Conservation (phyloP, 2,329 filamentous ascomycete species). For the Nemania diffusa region DNA sequence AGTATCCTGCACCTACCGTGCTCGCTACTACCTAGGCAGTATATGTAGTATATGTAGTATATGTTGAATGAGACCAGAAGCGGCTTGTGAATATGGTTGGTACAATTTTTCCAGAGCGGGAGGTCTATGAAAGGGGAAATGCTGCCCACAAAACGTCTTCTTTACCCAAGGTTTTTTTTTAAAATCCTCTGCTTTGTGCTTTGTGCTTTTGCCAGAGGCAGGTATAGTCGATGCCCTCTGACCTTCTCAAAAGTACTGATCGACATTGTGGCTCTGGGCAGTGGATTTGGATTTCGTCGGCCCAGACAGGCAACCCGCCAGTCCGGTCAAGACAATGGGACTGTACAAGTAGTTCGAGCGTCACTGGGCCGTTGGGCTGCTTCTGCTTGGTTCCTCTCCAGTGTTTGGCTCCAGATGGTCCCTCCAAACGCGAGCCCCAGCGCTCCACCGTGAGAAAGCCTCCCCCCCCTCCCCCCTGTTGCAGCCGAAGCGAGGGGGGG, state of each 20-base stretch:
- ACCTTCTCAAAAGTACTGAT: constrained; percentile 1
- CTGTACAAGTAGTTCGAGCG: constrained; percentile 21
- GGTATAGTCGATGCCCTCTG: not conserved
- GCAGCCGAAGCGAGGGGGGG: constrained; percentile 34
- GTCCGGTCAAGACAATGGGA: constrained; percentile 17
- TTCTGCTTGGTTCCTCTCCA: constrained; percentile 22
- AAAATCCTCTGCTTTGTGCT: not conserved
- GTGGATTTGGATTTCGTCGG: constrained; percentile 30
- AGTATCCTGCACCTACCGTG: not conserved
- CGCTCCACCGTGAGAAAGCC: constrained; percentile 24
- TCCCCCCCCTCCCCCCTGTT: constrained; percentile 7
- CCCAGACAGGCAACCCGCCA: constrained; percentile 34
- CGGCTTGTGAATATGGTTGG: not conserved
- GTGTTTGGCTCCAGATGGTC: constrained; percentile 21
- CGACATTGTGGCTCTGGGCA: not conserved
- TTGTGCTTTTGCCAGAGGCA: not conserved
- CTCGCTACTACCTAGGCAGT: not conserved
- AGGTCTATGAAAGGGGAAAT: not conserved
- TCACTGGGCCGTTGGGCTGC: constrained; percentile 9
- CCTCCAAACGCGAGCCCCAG: constrained; percentile 22
- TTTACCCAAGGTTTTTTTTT: not conserved
- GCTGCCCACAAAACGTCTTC: not conserved
- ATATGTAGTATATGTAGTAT: not conserved
- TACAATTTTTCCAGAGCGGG: not conserved
- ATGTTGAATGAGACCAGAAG: not conserved